Conservation (phyloP, 1,284 basidiomycete genomes). For the Leccinum variabile region DNA sequence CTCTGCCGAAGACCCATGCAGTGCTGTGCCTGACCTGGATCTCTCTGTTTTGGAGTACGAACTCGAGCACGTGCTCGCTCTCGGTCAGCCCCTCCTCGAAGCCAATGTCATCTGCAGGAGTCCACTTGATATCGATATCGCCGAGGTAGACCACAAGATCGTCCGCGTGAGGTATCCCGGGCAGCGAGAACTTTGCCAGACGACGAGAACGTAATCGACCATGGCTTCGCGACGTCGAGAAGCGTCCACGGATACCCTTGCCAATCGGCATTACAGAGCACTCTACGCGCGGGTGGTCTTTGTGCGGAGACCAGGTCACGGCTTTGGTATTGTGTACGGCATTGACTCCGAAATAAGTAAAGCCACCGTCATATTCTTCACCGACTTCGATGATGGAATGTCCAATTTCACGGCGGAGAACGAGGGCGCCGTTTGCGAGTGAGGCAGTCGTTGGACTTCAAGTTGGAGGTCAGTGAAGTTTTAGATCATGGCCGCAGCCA, state of each 20-base stretch:
- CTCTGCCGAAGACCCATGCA: conserved; percentile 68
- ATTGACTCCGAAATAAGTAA: conserved; percentile 74
- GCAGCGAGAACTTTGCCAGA: conserved; percentile 74
- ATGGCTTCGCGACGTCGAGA: conserved; percentile 60
- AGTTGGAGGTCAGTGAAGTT: conserved; percentile 31
- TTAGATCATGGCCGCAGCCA: conserved; percentile 8
- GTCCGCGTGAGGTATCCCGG: conserved; percentile 60
- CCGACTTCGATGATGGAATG: conserved; percentile 80
- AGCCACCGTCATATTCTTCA: conserved; percentile 86
- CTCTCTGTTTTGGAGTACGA: conserved; percentile 53
- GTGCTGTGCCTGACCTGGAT: conserved; percentile 64
- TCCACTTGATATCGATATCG: conserved; percentile 58
- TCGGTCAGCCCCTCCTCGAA: conserved; percentile 41
- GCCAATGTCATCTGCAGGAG: conserved; percentile 53
- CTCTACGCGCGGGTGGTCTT: conserved; percentile 50
- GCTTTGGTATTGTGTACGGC: conserved; percentile 47
- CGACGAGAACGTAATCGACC: conserved; percentile 61
- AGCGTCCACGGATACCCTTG: conserved; percentile 77
- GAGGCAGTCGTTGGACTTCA: conserved; percentile 75
- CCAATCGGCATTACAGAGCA: conserved; percentile 69
- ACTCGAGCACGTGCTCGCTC: conserved; percentile 58
- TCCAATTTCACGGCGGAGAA: conserved; percentile 81
- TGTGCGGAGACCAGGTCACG: conserved; percentile 64
- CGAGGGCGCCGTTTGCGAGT: conserved; percentile 72
- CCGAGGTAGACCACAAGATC: conserved; percentile 67